These are phyloP conservation scores for Tothia fuscella DNA, from an alignment of 2,329 filamentous ascomycete species.

Conservation along the genomic window DNA sequence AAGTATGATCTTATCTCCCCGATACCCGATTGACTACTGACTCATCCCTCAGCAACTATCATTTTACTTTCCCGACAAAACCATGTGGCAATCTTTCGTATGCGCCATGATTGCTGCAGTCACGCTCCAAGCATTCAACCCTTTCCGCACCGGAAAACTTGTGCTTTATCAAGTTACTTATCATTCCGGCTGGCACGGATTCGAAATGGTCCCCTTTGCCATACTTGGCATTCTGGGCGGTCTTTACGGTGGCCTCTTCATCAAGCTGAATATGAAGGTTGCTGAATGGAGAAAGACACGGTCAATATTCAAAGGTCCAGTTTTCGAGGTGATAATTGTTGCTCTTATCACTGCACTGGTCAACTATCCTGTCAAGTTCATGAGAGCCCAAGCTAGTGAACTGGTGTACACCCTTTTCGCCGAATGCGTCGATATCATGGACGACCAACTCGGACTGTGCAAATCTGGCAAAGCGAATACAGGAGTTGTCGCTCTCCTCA, in stretches of 20 bases:
- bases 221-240: conserved; percentile 80
- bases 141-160: conserved; percentile 88
- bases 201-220: conserved; percentile 81
- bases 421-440: conserved; percentile 70
- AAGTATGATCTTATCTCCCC: too few species aligned
- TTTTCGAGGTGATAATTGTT: conserved; percentile 69
- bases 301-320: conserved; percentile 55
- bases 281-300: conserved; percentile 65
- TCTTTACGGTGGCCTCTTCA: conserved; percentile 89
- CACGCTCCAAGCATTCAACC: conserved; percentile 82
- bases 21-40: too few species aligned
- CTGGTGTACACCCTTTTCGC: conserved; percentile 86
- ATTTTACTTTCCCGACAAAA: conserved; percentile 97
- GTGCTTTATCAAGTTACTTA: conserved; percentile 95
- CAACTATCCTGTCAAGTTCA: conserved; percentile 93
- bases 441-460: conserved; percentile 85
- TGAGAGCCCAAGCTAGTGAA: conserved; percentile 84
- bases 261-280: conserved; percentile 83
- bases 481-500: conserved; percentile 67
- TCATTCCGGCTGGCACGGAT: conserved; percentile 81
- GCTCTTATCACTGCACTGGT: conserved; percentile 74
- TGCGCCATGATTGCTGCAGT: conserved; percentile 98
- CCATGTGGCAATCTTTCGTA: conserved; percentile 99
- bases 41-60: conserved; percentile 90
- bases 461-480: conserved; percentile 73